Base-by-base conservation (phyloP, 2,329 filamentous ascomycete genomes). In the Colletotrichum horii region DNA sequence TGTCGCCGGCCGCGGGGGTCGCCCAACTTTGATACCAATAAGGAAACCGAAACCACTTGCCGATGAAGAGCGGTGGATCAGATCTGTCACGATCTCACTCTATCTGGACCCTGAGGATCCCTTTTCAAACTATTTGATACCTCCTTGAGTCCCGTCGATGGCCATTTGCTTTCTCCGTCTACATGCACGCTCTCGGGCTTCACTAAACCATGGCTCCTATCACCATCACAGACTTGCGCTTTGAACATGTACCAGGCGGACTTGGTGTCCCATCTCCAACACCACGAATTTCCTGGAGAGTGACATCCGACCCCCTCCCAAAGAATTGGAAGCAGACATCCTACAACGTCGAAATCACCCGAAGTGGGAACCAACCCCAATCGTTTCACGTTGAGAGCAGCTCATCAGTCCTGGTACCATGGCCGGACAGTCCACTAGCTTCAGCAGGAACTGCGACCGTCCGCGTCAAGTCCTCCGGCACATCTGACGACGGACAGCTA, bases 371-470 rank as follows among this genome's bases (percentile, higher is more conserved):
- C 19, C 6, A 36, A 48, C 8, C 64, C 58, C 8, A 28, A 72
- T 26, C 55, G 14, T 60, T 76, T 58, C 55, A 58, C 22, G 22
- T 70, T 36, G 43, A 66, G 32, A 26, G 70, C 73, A 38, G 56
- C 66, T 36, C 62, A 38, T 32, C 78, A 48, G 60, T 74, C 24
- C 61, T 79, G 0, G 67, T 77, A 7, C 55, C 74, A 6, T 79
- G 78, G 78, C 77, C 77, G 4, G 74, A 69, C 22, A 32, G 22
- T 26, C 77, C 81, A 14, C 77, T 84, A 6, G 67, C 71, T 16
- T 81, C 79, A 16, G 76, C 81, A 14, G 82, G 84, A 66, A 64
- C 71, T 11, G 81, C 80, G 6, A 72, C 55, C 24, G 78, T 85
- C 7, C 77, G 81, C 19, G 83, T 82, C 7, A 77, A 81, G 38